These are phyloP conservation scores for Juglanconis sp. DNA, from an alignment of 2,329 filamentous ascomycete species.

Conservation along the genomic window DNA sequence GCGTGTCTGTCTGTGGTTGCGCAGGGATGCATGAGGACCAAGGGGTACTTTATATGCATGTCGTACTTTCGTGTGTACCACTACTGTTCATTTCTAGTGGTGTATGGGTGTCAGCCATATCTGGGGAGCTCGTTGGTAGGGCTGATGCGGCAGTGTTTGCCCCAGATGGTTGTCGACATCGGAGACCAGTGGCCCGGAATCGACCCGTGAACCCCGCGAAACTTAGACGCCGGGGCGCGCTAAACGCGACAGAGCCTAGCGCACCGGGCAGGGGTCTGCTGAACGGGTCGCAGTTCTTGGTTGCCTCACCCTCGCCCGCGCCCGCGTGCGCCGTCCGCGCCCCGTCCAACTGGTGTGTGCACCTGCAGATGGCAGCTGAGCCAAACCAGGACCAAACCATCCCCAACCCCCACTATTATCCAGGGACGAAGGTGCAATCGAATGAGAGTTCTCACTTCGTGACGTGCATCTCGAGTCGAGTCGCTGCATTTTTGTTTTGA, in stretches of 20 bases:
- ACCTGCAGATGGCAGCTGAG: conserved; percentile 10
- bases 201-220: not conserved
- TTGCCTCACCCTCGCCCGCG: not conserved
- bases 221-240: no score
- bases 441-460: not conserved
- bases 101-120: not conserved
- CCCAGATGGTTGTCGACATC: not conserved
- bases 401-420: not conserved
- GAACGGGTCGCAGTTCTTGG: not conserved
- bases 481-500: not conserved
- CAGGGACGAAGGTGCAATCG: not conserved
- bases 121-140: not conserved
- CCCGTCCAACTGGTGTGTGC: not conserved
- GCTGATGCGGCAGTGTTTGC: not conserved
- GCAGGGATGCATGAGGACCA: no score
- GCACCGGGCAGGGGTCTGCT: not conserved
- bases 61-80: not conserved
- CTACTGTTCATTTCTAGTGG: not conserved
- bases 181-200: not conserved
- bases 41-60: no score
- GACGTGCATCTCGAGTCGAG: not conserved
- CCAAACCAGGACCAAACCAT: not conserved
- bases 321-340: not conserved
- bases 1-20: no score
- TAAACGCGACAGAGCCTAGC: not conserved